Evolutionary conservation across 2,329 filamentous ascomycete species (phyloP), one percentile per base, ranked within the genome.

Genomic region (Penicillium sp.): DNA sequence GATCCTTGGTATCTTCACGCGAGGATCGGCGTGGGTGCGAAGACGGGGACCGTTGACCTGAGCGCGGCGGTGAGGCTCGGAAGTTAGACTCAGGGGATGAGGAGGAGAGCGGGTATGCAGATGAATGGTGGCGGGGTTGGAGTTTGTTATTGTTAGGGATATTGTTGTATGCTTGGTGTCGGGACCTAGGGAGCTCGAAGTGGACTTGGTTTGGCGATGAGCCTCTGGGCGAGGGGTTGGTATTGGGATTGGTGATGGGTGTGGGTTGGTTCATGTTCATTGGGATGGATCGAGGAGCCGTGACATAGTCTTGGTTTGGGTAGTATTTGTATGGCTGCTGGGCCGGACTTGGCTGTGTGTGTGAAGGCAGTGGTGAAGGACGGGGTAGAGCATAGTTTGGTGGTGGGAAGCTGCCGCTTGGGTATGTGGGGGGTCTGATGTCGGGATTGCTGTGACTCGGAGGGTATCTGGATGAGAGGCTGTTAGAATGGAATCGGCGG

Each of bases 1-100:
- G 55, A 18, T 63, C 60, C 54, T 64, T 62, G 13, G 55, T 32
- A 29, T 69, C 58, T 58, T 65, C 64, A 14, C 59, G 61, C n/a
- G 65, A 58, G 18, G 55, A 54, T 31, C 58, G 55, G 32, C 50
- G 34, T 24, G 51, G 42, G 29, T 50, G 46, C 32, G 62, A 57
- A 13, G 52, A 47, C 18, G 59, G 56, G n/a, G 66, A 58, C 39
- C 60, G 52, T 43, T 61, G 59, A n/a, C 42, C 45, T 4, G 64
- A 62, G 43, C 55, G 60, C 45, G 58, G 62, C 45, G 60, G 53
- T 18, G 61, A 51, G 18, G 45, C 39, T 16, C 61, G 59, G 52
- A 57, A 48, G 20, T 45, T 58, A 4, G 58, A 50, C 26, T 64
- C 63, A 4, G 64, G 64, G 3, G 52, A 61, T 20, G 62, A 66